Evolutionary conservation across 129 eudicot species (phyloP).

Genomic region (Lactuca sativa): DNA sequence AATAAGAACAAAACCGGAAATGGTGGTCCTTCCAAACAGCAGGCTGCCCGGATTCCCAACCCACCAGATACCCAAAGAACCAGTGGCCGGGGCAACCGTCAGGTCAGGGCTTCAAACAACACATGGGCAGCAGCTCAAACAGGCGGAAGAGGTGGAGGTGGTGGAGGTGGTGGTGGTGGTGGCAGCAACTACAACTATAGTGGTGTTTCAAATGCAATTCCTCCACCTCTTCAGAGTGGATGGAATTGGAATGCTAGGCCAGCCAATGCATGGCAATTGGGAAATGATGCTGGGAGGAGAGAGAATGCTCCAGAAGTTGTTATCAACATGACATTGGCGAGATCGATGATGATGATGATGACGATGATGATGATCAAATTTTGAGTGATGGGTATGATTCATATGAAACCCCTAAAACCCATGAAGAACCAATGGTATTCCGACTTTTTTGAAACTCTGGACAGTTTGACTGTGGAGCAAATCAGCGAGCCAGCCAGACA

Average conservation of each 20-base stretch:
- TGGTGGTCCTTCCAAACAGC: conserved; percentile 25
- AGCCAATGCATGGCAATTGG: conserved; percentile 23
- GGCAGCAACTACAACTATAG: background rate
- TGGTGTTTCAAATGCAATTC: conserved; percentile 22
- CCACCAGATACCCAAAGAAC: conserved; percentile 37
- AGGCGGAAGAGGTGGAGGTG: conserved; percentile 45
- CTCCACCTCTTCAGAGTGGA: conserved; percentile 58
- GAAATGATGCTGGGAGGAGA: conserved; percentile 18
- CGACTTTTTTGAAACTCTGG: conserved; percentile 54
- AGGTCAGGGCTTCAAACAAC: conserved; percentile 40
- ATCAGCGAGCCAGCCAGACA: conserved; percentile 62
- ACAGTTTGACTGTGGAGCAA: conserved; percentile 46
- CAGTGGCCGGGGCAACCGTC: conserved; percentile 34
- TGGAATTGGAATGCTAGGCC: conserved; percentile 50
- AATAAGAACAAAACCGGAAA: conserved; percentile 40
- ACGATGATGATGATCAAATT: conserved; percentile 71
- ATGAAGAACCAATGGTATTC: conserved; percentile 54
- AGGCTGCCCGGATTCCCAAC: conserved; percentile 33
- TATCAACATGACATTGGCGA: conserved; percentile 33
- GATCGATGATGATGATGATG: conserved; percentile 64
- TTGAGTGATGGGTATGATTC: conserved; percentile 62
- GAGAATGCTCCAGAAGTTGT: conserved; percentile 19
- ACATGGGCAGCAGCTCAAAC: conserved; percentile 29
- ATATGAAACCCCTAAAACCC: conserved; percentile 60
- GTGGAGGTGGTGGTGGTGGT: conserved; percentile 18